These are phyloP conservation scores for Fusarium neocosmosporiellum DNA, from an alignment of 2,329 filamentous ascomycete genomes.

Conservation along the genomic window DNA sequence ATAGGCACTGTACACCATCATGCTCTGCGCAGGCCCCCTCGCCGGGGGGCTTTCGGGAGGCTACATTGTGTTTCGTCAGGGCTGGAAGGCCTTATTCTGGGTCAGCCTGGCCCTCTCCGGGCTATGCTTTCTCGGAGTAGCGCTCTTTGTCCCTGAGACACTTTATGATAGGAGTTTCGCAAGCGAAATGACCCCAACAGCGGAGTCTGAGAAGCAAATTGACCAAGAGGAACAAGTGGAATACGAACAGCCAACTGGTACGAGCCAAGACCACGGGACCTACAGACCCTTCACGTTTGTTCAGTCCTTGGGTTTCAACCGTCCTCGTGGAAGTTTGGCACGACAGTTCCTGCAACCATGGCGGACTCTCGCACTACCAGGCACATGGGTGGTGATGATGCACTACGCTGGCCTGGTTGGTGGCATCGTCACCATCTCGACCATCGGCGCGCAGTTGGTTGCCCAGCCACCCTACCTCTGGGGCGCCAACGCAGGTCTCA, in stretches of 20 bases:
- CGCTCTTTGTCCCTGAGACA: constrained; percentile 51
- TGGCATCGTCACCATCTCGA: constrained; percentile 49
- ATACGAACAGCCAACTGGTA: not conserved
- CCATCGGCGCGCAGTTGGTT: constrained; percentile 48
- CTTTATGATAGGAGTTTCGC: constrained; percentile 40
- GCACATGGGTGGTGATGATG: constrained; percentile 51
- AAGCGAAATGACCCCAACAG: not conserved
- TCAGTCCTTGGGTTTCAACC: constrained; percentile 20
- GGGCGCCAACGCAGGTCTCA: constrained; percentile 47
- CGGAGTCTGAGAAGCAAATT: constrained; percentile 1
- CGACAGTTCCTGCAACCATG: constrained; percentile 21
- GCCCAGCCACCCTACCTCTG: constrained; percentile 48
- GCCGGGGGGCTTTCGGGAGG: constrained; percentile 50
- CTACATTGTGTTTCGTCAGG: constrained; percentile 48
- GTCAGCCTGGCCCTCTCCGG: constrained; percentile 45
- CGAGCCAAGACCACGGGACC: not conserved
- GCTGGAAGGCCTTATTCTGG: constrained; percentile 50
- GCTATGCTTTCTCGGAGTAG: constrained; percentile 33
- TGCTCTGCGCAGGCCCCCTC: constrained; percentile 46
- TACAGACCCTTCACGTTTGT: constrained; percentile 10
- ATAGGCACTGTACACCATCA: constrained; percentile 50
- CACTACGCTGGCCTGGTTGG: constrained; percentile 53
- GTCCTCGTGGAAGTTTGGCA: constrained; percentile 10
- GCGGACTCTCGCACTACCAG: constrained; percentile 41
- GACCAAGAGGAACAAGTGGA: constrained; percentile 19